A percentile compares a stretch with the other conserved stretches of the same genome.
Conservation (phyloP, 192 early-diverging fungal species). For the Backusella morwellensis region DNA sequence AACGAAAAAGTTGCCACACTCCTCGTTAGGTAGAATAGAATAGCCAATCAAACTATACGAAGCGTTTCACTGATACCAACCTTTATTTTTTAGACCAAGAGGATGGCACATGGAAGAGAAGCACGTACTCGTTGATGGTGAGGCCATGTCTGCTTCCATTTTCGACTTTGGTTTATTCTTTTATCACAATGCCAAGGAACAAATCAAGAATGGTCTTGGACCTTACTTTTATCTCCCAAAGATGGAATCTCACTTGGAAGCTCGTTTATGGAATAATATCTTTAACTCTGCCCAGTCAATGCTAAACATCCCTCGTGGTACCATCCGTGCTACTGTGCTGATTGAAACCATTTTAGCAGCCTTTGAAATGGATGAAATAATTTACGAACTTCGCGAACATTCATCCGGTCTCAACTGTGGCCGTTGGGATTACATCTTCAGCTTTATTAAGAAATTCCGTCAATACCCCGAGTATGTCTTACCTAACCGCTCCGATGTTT, state of each 20-base stretch:
- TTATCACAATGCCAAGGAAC: slow-evolving; percentile 91
- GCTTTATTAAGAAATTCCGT: slow-evolving; percentile 95
- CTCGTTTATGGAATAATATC: slow-evolving; percentile 94
- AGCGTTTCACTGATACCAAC: background rate
- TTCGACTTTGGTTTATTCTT: slow-evolving; percentile 98
- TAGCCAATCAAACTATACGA: background rate
- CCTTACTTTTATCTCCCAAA: slow-evolving; percentile 99
- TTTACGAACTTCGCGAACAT: slow-evolving; percentile 97
- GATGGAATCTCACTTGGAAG: slow-evolving; percentile 97
- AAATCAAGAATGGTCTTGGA: slow-evolving; percentile 80
- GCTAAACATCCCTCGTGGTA: slow-evolving; percentile 83
- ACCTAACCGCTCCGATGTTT: slow-evolving; percentile 86
- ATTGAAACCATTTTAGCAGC: slow-evolving; percentile 97
- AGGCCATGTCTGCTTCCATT: slow-evolving; percentile 88
- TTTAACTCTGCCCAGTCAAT: slow-evolving; percentile 93
- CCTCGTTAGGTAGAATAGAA: slow-evolving; percentile 69
- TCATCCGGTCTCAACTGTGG: slow-evolving; percentile 98
- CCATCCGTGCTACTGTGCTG: slow-evolving; percentile 92
- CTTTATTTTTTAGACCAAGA: slow-evolving; percentile 63
- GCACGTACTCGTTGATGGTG: slow-evolving; percentile 87
- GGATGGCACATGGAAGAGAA: slow-evolving; percentile 99
- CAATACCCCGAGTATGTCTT: slow-evolving; percentile 82
- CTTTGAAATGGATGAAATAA: slow-evolving; percentile 99
- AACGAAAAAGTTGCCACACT: slow-evolving; percentile 87
- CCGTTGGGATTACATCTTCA: slow-evolving; percentile 99